A percentile compares a stretch with the other conserved stretches of the same genome.
Evolutionary conservation across 163 green algal genomes (phyloP).

Genomic region (Scenedesmus sp.): DNA sequence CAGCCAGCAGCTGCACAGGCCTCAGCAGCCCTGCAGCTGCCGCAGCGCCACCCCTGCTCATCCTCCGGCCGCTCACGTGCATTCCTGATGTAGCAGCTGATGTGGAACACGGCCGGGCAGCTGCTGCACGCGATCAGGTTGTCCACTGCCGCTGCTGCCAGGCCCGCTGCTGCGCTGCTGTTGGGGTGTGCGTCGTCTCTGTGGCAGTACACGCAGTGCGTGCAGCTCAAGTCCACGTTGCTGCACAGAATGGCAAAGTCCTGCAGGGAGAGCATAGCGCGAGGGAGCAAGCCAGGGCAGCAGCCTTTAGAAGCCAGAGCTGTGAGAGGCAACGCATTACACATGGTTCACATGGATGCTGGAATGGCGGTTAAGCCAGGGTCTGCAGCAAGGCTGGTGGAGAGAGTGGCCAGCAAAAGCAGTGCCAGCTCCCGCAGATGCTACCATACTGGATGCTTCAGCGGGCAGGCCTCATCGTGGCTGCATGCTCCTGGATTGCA

Average conservation of each 20-base stretch:
- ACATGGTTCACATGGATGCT: too few relatives aligned
- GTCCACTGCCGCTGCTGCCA: background rate
- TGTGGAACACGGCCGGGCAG: background rate
- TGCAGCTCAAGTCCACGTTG: background rate
- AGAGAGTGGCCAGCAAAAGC: background rate
- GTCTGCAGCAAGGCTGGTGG: background rate
- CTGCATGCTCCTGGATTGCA: too few relatives aligned
- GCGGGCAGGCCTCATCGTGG: too few relatives aligned
- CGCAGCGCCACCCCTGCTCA: background rate
- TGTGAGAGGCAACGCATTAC: too few relatives aligned
- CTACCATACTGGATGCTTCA: too few relatives aligned
- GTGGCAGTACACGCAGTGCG: background rate
- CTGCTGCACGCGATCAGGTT: slow-evolving; percentile 8
- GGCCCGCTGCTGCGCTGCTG: background rate
- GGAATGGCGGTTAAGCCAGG: background rate
- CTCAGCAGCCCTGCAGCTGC: background rate
- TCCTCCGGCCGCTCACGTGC: background rate
- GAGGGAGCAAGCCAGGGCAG: background rate
- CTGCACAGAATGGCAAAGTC: slow-evolving; percentile 13
- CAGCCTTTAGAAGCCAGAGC: background rate
- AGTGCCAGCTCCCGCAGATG: background rate
- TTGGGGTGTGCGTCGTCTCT: background rate
- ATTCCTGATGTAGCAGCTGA: slow-evolving; percentile 7
- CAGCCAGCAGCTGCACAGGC: background rate
- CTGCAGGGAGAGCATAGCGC: background rate